Conservation (phyloP, 305 asterid species). For the Ajuga reptans region DNA sequence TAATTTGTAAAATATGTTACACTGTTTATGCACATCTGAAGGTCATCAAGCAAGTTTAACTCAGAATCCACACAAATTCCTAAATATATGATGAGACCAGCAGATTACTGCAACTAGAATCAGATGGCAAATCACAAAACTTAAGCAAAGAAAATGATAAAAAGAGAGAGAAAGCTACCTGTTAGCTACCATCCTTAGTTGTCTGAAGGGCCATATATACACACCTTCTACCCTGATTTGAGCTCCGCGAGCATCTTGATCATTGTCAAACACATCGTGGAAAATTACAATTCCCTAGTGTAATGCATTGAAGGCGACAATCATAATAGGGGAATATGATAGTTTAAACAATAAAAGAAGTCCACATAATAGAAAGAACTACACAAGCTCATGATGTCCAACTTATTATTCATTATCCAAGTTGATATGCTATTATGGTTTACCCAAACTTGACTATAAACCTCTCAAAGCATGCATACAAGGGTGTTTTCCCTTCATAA, state of each 20-base stretch:
- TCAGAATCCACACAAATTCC: background rate
- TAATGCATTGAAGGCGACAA: constrained; percentile 21
- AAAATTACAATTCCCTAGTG: constrained; percentile 79
- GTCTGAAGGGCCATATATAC: constrained; percentile 99
- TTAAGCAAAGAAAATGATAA: background rate
- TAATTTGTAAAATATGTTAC: background rate
- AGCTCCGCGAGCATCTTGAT: constrained; percentile 63
- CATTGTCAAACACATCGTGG: constrained; percentile 87
- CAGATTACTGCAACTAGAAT: background rate
- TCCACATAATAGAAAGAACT: background rate
- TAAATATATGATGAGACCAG: background rate
- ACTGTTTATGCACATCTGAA: background rate
- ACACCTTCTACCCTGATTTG: constrained; percentile 94
- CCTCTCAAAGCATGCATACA: background rate
- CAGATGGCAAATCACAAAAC: background rate
- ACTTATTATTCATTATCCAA: background rate
- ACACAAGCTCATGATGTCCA: constrained; percentile 6
- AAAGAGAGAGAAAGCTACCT: constrained; percentile 42
- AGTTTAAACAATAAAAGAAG: background rate
- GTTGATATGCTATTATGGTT: background rate
- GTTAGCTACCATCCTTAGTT: constrained; percentile 85
- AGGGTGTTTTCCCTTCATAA: background rate
- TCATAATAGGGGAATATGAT: constrained; percentile 18
- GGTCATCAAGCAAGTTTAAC: background rate
- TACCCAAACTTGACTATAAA: background rate